A percentile compares a stretch with the other conserved stretches of the same genome.
Evolutionary conservation across 2,329 filamentous ascomycete species (phyloP).

Genomic region (Diaporthe velutina): DNA sequence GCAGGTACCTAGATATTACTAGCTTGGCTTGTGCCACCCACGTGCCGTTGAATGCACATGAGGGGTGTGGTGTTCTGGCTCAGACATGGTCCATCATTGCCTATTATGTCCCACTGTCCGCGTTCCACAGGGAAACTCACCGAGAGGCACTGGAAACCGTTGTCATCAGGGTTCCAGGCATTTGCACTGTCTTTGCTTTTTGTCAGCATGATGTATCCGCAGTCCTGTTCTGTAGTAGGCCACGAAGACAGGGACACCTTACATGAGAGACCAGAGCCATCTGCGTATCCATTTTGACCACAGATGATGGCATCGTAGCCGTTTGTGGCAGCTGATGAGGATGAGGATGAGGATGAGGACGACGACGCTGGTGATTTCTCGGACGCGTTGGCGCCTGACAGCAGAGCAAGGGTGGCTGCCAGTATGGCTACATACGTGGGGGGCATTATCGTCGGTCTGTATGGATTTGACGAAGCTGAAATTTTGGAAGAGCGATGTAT

Average conservation of each 20-base stretch:
- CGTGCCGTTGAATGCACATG: not conserved
- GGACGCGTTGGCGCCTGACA: conserved; percentile 23
- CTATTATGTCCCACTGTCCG: not conserved
- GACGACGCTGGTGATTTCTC: not conserved
- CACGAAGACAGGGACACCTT: not conserved
- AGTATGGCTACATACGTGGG: conserved; percentile 19
- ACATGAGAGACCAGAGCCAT: conserved; percentile 33
- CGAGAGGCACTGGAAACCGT: conserved; percentile 48
- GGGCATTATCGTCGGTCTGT: conserved; percentile 23
- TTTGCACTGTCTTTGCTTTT: conserved; percentile 46
- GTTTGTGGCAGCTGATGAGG: conserved; percentile 30
- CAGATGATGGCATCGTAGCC: conserved; percentile 48
- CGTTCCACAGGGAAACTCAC: conserved; percentile 42
- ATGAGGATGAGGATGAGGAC: not conserved
- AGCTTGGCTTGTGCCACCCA: not conserved
- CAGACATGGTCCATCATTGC: not conserved
- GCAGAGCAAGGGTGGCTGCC: conserved; percentile 38
- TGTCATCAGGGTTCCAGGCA: conserved; percentile 48
- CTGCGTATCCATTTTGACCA: conserved; percentile 44
- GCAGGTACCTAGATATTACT: not conserved
- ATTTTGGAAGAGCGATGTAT: not conserved
- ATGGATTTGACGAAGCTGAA: not conserved
- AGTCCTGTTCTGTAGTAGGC: no score
- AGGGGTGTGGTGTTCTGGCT: not conserved
- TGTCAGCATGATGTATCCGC: conserved; percentile 24